Conservation (phyloP, 257 asterid species). For the Nicotiana obtusifolia region DNA sequence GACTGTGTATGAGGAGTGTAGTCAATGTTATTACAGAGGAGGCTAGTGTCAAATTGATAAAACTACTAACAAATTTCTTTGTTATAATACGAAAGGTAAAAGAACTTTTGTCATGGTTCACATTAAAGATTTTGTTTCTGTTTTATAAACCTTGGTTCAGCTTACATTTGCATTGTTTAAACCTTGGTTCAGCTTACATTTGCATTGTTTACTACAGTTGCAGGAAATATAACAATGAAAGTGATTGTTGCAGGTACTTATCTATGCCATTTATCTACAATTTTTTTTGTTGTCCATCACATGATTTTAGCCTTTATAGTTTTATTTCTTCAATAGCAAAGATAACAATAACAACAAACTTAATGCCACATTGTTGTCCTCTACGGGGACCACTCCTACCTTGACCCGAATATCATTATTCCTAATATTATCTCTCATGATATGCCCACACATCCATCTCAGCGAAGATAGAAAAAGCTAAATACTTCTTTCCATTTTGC, state of each 20-base stretch:
- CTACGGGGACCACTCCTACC: no score
- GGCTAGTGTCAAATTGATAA: neutral
- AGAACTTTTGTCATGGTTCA: neutral
- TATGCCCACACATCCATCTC: no score
- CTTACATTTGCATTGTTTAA: neutral
- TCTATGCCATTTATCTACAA: neutral
- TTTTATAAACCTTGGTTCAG: neutral
- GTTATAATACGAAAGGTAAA: neutral
- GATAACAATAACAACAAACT: no score
- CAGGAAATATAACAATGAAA: neutral
- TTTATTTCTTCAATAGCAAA: no score
- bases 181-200: neutral
- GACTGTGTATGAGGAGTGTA: constrained; percentile 9
- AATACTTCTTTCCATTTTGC: no score
- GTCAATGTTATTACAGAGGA: neutral
- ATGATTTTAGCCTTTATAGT: neutral
- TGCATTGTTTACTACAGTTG: neutral
- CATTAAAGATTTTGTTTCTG: neutral
- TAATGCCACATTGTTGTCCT: no score
- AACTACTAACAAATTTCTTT: neutral
- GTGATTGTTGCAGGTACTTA: neutral
- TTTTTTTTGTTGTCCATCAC: neutral
- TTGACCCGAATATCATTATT: no score
- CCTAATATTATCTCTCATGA: no score
- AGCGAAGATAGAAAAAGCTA: no score